Percentiles rank a stretch among this genome's conserved stretches.
Evolutionary conservation across 2,329 filamentous ascomycete species (phyloP).

Genomic region (Phyllosticta citribraziliensis): DNA sequence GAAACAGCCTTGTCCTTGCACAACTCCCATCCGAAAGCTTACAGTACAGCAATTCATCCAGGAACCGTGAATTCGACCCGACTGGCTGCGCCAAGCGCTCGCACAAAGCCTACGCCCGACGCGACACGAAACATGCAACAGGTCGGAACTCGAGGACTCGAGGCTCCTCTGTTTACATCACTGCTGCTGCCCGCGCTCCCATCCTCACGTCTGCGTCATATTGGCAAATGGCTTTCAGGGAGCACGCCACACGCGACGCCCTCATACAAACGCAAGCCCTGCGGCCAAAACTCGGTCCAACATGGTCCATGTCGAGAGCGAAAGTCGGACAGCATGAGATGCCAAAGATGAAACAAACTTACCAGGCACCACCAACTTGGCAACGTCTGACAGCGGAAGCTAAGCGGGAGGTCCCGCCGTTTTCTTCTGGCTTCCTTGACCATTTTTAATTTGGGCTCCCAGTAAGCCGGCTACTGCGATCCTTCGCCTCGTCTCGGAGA

Average conservation of each 20-base stretch:
- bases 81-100: not conserved
- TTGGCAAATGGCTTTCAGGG: not conserved
- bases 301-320: not conserved
- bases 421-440: not conserved
- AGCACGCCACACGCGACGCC: not conserved
- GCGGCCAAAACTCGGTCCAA: conserved; percentile 7
- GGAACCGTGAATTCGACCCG: not conserved
- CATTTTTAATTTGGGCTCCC: not conserved
- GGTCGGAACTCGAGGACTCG: not conserved
- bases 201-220: not conserved
- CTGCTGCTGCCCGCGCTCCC: not conserved
- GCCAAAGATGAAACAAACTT: not conserved
- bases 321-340: conserved; percentile 1
- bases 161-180: not conserved
- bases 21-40: not conserved
- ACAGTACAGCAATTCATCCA: not conserved
- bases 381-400: not conserved
- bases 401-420: not conserved
- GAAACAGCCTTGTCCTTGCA: not conserved
- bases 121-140: not conserved
- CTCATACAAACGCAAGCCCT: not conserved
- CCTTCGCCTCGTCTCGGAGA: conserved; percentile 2
- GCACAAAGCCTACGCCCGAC: not conserved
- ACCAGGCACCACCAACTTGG: not conserved
- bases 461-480: not conserved